These are phyloP conservation scores for Aquilaria sinensis DNA, from an alignment of 345 rosid species.

Conservation along the genomic window DNA sequence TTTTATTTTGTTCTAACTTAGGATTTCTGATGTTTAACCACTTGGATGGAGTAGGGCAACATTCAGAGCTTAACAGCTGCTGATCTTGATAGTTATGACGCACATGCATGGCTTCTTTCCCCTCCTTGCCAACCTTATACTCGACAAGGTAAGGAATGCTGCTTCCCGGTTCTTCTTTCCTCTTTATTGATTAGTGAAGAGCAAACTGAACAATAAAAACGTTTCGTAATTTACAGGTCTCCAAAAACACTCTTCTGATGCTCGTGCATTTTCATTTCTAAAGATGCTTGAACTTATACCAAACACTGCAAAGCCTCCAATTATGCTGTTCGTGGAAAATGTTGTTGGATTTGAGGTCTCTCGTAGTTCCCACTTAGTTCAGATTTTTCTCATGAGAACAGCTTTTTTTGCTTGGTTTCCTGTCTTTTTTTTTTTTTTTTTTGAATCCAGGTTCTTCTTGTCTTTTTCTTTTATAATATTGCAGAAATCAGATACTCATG, in stretches of 20 bases:
- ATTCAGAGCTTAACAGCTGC: conserved; percentile 76
- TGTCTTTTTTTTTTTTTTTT: neutral
- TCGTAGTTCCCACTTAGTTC: conserved; percentile 5
- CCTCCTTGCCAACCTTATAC: conserved; percentile 99
- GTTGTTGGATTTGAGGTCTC: conserved; percentile 78
- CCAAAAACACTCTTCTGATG: conserved; percentile 89
- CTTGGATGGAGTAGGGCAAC: conserved; percentile 51
- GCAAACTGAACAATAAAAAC: conserved; percentile 12
- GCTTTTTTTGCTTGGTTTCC: neutral
- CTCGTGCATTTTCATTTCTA: conserved; percentile 85
- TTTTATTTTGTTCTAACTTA: too few relatives aligned
- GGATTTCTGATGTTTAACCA: neutral
- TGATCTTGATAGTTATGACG: conserved; percentile 60
- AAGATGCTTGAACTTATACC: conserved; percentile 88
- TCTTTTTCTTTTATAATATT: conserved; percentile 9
- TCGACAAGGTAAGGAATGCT: conserved; percentile 61
- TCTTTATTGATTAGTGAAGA: conserved; percentile 7
- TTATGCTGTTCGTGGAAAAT: conserved; percentile 59
- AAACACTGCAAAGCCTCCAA: conserved; percentile 49
- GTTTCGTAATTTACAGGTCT: conserved; percentile 46
- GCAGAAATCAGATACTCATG: conserved; percentile 65
- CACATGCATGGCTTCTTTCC: conserved; percentile 94
- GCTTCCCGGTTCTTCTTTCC: neutral
- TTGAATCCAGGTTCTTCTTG: too few relatives aligned
- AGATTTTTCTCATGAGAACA: neutral